These are phyloP conservation scores for Lipomyces japonicus DNA, from an alignment of 805 yeast genomes.

Conservation along the genomic window DNA sequence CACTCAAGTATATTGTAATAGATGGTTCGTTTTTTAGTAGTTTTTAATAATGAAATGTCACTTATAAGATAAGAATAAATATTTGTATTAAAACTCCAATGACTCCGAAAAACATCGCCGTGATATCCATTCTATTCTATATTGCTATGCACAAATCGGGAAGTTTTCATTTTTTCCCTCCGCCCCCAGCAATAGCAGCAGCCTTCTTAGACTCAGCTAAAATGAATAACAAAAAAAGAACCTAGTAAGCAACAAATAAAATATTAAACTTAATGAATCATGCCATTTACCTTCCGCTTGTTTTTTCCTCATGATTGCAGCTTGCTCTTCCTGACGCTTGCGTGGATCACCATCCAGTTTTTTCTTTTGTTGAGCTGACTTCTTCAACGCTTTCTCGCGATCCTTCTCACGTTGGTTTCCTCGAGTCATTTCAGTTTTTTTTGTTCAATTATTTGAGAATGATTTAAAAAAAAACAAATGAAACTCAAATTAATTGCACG, in stretches of 20 bases:
- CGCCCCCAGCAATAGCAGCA: conserved; percentile 4
- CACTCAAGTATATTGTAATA: too few relatives aligned
- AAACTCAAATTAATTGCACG: too few relatives aligned
- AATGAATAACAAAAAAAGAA: background rate
- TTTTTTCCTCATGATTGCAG: conserved; percentile 83
- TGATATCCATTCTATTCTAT: too few relatives aligned
- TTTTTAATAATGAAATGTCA: background rate
- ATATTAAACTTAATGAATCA: background rate
- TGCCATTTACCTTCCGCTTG: conserved; percentile 63
- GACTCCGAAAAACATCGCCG: conserved; percentile 11
- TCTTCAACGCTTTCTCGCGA: conserved; percentile 80
- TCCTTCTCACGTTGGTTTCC: conserved; percentile 97
- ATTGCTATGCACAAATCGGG: background rate
- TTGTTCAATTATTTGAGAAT: background rate
- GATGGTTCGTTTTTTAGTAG: background rate
- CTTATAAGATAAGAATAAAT: background rate
- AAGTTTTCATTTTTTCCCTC: conserved; percentile 1
- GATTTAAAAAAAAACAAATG: too few relatives aligned
- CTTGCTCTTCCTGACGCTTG: conserved; percentile 83
- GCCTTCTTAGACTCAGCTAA: conserved; percentile 19
- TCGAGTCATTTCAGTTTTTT: conserved; percentile 51
- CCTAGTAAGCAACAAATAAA: background rate
- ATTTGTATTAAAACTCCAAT: background rate
- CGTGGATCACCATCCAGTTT: conserved; percentile 81
- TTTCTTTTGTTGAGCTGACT: conserved; percentile 52